Evolutionary conservation across 2,329 filamentous ascomycete genomes (phyloP).

Genomic region (Neofusicoccum cordaticola): DNA sequence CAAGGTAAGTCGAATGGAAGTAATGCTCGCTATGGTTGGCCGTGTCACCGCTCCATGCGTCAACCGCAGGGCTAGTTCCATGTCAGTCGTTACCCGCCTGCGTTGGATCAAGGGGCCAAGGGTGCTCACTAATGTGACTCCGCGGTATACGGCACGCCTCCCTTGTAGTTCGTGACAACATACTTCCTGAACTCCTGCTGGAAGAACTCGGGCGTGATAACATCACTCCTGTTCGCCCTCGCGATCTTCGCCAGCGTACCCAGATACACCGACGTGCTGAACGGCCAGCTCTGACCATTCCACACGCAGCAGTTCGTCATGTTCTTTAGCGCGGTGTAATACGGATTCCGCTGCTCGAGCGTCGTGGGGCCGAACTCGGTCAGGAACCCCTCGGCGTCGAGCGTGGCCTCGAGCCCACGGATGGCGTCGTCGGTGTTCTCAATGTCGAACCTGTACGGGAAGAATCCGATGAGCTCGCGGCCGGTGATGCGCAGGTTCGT

Average conservation of each 20-base stretch:
- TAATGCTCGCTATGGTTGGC: slow-evolving; percentile 44
- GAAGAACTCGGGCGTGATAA: slow-evolving; percentile 40
- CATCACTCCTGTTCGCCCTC: slow-evolving; percentile 24
- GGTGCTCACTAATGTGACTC: slow-evolving; percentile 39
- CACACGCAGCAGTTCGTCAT: slow-evolving; percentile 18
- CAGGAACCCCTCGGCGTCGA: slow-evolving; percentile 38
- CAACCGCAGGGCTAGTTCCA: slow-evolving; percentile 27
- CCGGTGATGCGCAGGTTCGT: slow-evolving; percentile 36
- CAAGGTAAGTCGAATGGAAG: slow-evolving; percentile 45
- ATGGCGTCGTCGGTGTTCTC: slow-evolving; percentile 26
- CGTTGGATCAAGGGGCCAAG: too few species aligned
- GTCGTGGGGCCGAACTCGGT: slow-evolving; percentile 44
- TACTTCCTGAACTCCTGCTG: slow-evolving; percentile 39
- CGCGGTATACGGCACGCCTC: slow-evolving; percentile 44
- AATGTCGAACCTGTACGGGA: slow-evolving; percentile 44
- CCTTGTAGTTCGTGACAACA: slow-evolving; percentile 41
- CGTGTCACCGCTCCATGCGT: slow-evolving; percentile 37
- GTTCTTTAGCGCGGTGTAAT: slow-evolving; percentile 44
- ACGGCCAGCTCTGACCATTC: slow-evolving; percentile 18
- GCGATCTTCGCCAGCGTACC: slow-evolving; percentile 50
- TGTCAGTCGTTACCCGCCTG: too few species aligned
- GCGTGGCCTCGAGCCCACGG: slow-evolving; percentile 30
- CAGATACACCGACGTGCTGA: slow-evolving; percentile 27
- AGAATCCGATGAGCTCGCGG: slow-evolving; percentile 43
- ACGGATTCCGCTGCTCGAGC: slow-evolving; percentile 24